phyloP scores from a whole-genome alignment of 768 basidiomycete species.

The Suillus fuscotomentosus region DNA sequence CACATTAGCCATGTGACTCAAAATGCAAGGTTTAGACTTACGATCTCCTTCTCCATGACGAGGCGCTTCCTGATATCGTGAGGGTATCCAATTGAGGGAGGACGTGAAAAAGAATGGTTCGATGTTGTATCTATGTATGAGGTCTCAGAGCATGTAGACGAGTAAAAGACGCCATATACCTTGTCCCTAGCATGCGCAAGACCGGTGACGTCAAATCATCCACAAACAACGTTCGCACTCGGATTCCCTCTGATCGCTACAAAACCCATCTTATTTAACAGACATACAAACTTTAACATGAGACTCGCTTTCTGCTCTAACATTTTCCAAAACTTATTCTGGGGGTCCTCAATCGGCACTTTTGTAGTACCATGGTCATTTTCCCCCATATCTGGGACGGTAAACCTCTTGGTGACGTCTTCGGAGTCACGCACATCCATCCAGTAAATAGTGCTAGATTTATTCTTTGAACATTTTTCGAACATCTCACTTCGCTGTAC shows the following conservation, averaged over 20 bases:
- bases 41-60: conserved; percentile 27
- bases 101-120: conserved; percentile 36
- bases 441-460: conserved; percentile 20
- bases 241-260: conserved; percentile 33
- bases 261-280: conserved; percentile 8
- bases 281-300: neutral
- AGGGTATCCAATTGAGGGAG: conserved; percentile 30
- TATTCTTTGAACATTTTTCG: conserved; percentile 13
- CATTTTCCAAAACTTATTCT: conserved; percentile 33
- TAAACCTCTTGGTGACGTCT: conserved; percentile 10
- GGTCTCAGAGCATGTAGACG: neutral
- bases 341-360: conserved; percentile 12
- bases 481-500: conserved; percentile 31
- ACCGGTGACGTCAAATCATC: conserved; percentile 49
- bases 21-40: conserved; percentile 15
- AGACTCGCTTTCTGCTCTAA: conserved; percentile 32
- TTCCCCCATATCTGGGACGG: neutral
- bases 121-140: conserved; percentile 25
- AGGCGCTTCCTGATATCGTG: conserved; percentile 29
- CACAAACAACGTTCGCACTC: conserved; percentile 50
- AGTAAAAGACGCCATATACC: conserved; percentile 7
- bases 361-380: neutral
- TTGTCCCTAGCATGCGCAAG: conserved; percentile 55
- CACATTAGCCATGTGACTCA: conserved; percentile 3
- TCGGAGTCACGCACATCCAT: conserved; percentile 19